A percentile compares a stretch with the other conserved stretches of the same genome.
These are phyloP conservation scores for Elongisporangium anandrum DNA, from an alignment of 352 stramenopile genomes.

Conservation along the genomic window DNA sequence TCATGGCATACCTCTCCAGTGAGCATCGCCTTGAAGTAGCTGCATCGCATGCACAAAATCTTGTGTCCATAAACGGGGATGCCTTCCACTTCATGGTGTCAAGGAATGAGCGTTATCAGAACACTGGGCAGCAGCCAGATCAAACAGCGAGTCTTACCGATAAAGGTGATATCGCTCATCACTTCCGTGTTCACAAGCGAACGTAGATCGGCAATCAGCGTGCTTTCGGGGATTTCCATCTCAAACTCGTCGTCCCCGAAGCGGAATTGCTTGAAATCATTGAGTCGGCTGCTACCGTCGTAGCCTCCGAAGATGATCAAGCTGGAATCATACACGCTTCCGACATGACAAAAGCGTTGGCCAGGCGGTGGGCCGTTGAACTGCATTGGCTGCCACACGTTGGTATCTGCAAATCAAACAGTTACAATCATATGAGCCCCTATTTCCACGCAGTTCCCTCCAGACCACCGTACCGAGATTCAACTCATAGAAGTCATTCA, in stretches of 20 bases:
- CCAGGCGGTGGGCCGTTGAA: conserved; percentile 81
- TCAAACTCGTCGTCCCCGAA: conserved; percentile 81
- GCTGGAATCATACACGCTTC: conserved; percentile 87
- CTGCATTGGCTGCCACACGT: conserved; percentile 66
- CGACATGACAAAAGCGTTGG: conserved; percentile 97
- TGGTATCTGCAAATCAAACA: conserved; percentile 33
- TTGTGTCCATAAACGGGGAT: conserved; percentile 87
- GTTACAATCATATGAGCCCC: neutral
- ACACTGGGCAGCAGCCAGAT: neutral
- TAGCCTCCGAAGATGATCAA: conserved; percentile 97
- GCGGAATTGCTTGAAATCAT: conserved; percentile 93
- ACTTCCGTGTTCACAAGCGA: conserved; percentile 80
- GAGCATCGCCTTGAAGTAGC: conserved; percentile 92
- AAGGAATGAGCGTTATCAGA: neutral
- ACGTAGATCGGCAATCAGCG: conserved; percentile 67
- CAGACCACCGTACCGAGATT: conserved; percentile 42
- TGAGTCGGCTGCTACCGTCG: conserved; percentile 92
- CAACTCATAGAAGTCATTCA: conserved; percentile 98
- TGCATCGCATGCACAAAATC: conserved; percentile 92
- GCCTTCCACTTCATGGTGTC: conserved; percentile 56
- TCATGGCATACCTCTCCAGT: conserved; percentile 52
- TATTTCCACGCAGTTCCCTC: neutral
- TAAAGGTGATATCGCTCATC: conserved; percentile 87
- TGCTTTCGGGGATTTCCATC: conserved; percentile 83
- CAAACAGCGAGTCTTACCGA: conserved; percentile 32